Evolutionary conservation across 768 basidiomycete genomes (phyloP).

Genomic region (Clitopilus hobsonii): DNA sequence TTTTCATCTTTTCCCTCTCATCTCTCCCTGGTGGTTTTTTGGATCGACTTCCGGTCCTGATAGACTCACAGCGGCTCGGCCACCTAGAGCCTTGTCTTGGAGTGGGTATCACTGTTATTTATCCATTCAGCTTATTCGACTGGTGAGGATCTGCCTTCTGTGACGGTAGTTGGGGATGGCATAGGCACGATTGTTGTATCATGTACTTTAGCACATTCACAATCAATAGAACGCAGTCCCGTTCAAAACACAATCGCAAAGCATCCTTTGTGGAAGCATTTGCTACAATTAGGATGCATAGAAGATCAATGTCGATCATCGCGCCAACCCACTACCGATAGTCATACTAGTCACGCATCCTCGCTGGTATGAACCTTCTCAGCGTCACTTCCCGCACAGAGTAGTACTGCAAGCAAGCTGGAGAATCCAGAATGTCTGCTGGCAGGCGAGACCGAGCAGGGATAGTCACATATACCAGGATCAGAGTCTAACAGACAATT

Average conservation of each 20-base stretch:
- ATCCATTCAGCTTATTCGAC: neutral
- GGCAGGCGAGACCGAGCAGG: conserved; percentile 65
- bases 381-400: conserved; percentile 81
- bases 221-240: no score
- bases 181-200: neutral
- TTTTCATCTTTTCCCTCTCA: conserved; percentile 15
- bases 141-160: neutral
- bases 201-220: neutral
- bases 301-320: no score
- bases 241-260: no score
- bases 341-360: conserved; percentile 80
- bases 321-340: no score
- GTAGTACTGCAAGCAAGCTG: conserved; percentile 72
- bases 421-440: conserved; percentile 51
- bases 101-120: neutral
- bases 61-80: no score
- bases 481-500: conserved; percentile 62
- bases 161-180: neutral
- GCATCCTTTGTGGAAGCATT: no score
- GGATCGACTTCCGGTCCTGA: no score
- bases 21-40: conserved; percentile 10
- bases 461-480: conserved; percentile 90
- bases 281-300: no score
- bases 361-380: conserved; percentile 82
- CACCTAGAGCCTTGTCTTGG: neutral